Evolutionary conservation across 495 filamentous ascomycete species (phyloP), one percentile per base, ranked within the genome.

Genomic region (Bryoglossum gracile): DNA sequence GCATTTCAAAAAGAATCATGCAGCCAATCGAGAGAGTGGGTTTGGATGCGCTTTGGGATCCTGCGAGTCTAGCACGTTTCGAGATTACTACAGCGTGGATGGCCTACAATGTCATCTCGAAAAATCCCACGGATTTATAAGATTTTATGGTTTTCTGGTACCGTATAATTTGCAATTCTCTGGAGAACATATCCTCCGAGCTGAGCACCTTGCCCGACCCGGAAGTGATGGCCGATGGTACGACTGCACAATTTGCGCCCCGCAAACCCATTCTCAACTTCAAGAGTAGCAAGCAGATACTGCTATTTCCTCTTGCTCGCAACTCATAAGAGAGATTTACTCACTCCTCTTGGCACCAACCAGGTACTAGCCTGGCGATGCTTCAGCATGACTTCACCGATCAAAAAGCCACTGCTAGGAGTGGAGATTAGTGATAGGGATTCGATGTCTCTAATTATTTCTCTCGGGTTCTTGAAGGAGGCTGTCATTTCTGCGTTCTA

Each of bases 261-360:
- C 71, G 9, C 34, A 11, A 16, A 37, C 5, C 26, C 26, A 30
- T 6, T 5, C 26, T 30, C 26, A 91, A 34, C 78, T n/a, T n/a
- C n/a, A n/a, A n/a, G n/a, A n/a, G n/a, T n/a, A n/a, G n/a, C n/a
- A n/a, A n/a, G n/a, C n/a, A n/a, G n/a, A n/a, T n/a, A n/a, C n/a
- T n/a, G n/a, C n/a, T n/a, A n/a, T n/a, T n/a, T n/a, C n/a, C n/a
- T n/a, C n/a, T n/a, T n/a, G n/a, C n/a, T n/a, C n/a, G n/a, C n/a
- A n/a, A n/a, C n/a, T n/a, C n/a, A n/a, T n/a, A n/a, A n/a, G n/a
- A n/a, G n/a, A n/a, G n/a, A n/a, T n/a, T n/a, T n/a, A n/a, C n/a
- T n/a, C n/a, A n/a, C n/a, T n/a, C n/a, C n/a, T n/a, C n/a, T n/a
- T n/a, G n/a, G n/a, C n/a, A n/a, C n/a, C n/a, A n/a, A n/a, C n/a